Conservation (phyloP, 495 filamentous ascomycete genomes). For the Trichoderma orchidacearum region DNA sequence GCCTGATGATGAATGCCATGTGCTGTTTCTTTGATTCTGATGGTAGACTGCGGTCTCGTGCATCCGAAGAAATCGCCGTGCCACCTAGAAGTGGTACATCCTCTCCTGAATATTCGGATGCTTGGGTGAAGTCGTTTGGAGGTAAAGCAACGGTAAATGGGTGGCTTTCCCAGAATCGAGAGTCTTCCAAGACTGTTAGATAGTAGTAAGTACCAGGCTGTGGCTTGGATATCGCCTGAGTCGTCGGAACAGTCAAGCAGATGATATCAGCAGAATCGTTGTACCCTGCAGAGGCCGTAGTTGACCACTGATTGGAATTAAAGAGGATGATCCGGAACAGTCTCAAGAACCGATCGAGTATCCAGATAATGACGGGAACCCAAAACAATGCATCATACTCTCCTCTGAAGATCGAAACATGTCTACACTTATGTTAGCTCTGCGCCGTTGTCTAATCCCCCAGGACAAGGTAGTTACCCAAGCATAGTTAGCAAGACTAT, state of each 20-base stretch:
- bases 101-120: neutral
- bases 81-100: neutral
- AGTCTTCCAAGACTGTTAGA: conserved; percentile 35
- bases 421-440: conserved; percentile 16
- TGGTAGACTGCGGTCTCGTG: neutral
- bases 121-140: neutral
- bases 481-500: conserved; percentile 20
- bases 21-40: neutral
- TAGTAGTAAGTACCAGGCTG: conserved; percentile 43
- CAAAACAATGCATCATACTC: conserved; percentile 40
- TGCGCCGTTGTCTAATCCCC: neutral
- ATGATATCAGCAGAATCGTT: conserved; percentile 36
- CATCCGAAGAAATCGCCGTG: neutral
- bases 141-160: conserved; percentile 41
- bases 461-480: conserved; percentile 18
- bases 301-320: conserved; percentile 15
- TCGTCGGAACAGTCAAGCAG: conserved; percentile 28
- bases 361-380: conserved; percentile 37
- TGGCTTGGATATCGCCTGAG: conserved; percentile 17
- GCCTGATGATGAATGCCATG: conserved; percentile 12
- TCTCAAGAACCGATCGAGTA: conserved; percentile 33
- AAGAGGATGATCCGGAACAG: conserved; percentile 31
- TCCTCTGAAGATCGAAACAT: conserved; percentile 32
- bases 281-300: conserved; percentile 22
- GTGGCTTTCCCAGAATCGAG: conserved; percentile 43